Evolutionary conservation across 2,329 filamentous ascomycete species (phyloP).

Genomic region (Trichoderma sp.): DNA sequence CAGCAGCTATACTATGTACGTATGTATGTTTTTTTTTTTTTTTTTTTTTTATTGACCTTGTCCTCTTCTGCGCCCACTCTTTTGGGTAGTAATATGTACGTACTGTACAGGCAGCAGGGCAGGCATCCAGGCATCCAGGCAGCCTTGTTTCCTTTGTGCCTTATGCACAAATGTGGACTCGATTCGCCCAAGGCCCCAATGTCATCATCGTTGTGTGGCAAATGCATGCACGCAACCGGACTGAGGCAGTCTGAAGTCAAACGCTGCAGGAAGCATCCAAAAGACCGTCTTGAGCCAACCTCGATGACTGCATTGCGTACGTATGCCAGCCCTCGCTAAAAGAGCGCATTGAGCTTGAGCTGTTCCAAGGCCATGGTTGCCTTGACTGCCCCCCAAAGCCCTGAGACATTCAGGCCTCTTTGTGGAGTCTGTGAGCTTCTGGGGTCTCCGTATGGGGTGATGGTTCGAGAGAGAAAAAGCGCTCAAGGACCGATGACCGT

Average conservation of each 20-base stretch:
- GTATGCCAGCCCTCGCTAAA: not conserved
- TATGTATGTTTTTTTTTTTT: not conserved
- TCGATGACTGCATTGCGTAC: not conserved
- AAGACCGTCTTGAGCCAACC: not conserved
- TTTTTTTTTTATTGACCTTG: not conserved
- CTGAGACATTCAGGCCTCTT: constrained; percentile 12
- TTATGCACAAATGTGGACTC: constrained; percentile 18
- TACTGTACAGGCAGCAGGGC: not conserved
- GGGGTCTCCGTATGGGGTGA: constrained; percentile 15
- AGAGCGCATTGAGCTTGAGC: not conserved
- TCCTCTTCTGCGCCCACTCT: not conserved
- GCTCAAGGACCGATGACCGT: constrained; percentile 8
- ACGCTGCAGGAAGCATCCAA: not conserved
- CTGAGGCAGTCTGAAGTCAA: not conserved
- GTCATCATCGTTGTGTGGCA: constrained; percentile 10
- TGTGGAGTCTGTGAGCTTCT: not conserved
- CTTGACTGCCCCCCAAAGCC: constrained; percentile 7
- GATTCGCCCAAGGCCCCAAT: not conserved
- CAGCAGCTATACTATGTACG: no score
- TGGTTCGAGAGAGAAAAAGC: constrained; percentile 17
- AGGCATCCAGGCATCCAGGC: no score
- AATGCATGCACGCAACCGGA: constrained; percentile 1
- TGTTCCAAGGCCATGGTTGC: constrained; percentile 2
- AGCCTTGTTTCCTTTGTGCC: constrained; percentile 7
- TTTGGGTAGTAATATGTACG: not conserved